Evolutionary conservation across 176 grass and related monocot genomes (phyloP).

Genomic region (Cymbopogon citratus): DNA sequence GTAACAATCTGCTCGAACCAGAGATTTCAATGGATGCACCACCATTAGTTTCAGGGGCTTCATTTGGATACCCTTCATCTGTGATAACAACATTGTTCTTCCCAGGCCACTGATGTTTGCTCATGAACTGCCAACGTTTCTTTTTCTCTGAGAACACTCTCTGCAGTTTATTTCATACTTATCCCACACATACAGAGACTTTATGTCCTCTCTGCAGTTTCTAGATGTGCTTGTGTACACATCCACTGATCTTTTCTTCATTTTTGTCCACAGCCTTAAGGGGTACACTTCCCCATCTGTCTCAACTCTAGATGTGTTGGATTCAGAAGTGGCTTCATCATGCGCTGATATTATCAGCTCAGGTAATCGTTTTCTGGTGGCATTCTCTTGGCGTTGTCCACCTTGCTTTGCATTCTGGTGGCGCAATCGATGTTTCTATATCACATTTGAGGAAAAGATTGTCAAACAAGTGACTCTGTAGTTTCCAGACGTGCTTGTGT

Average conservation of each 20-base stretch:
- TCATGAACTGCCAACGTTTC: background rate
- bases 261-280: background rate
- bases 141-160: background rate
- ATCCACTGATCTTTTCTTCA: background rate
- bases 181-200: conserved; percentile 18
- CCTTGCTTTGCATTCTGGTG: background rate
- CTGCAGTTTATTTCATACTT: background rate
- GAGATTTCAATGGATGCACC: background rate
- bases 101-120: no score
- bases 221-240: background rate
- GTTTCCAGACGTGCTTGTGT: background rate
- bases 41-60: background rate
- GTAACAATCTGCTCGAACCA: background rate
- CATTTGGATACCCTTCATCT: background rate
- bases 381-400: background rate
- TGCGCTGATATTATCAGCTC: background rate
- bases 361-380: background rate
- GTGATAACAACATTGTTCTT: background rate
- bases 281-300: background rate
- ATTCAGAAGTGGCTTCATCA: background rate
- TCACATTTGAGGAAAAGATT: conserved; percentile 14
- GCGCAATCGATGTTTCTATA: conserved; percentile 23
- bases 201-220: background rate
- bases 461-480: no score
- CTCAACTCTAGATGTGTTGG: background rate